Base-by-base conservation (phyloP, 1,139 yeast species). In the Saccharomyces uvarum region DNA sequence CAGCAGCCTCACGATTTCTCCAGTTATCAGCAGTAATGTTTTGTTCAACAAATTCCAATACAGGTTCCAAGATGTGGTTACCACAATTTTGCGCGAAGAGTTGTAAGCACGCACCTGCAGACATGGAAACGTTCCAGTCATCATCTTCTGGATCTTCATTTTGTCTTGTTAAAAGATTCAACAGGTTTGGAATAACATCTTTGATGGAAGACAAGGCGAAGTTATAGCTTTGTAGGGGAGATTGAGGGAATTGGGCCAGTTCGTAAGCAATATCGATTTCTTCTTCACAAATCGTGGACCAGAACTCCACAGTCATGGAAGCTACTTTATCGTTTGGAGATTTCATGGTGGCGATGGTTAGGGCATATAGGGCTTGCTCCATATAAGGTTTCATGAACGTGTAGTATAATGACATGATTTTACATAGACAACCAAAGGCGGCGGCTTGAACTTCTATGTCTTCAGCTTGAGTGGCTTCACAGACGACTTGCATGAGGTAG, bases 91-190 rank as follows among this genome's bases (percentile, higher is more conserved):
- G 96, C 4, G 99, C 97, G 73, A 88, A 91, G 59, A 93, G 77
- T 74, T 89, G 97, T 67, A 93, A 77, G 73, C 98, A 95, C 13
- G 98, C 93, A 65, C 97, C 99, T 2, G 99, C 97, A 52, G 99
- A 97, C 99, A 93, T 93, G 7, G 97, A 84, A 49, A 90, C 96
- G 55, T 91, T 87, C 99, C 99, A 93, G 65, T 89, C 96, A 67
- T 93, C 99, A 69, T 90, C 97, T 58, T 78, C 83, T 38, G 88
- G 84, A 63, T 88, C 96, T 56, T 88, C 97, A 69, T 89, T 93
- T 71, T 90, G 97, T 70, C 90, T 82, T 13, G 95, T 88, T 59
- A 93, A 79, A 57, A 93, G 77, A 44, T 81, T 77, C 63, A 93
- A 78, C 59, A 93, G 76, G 24, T 95, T 88, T 41, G 99, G 99